Evolutionary conservation across 768 basidiomycete genomes (phyloP).

Genomic region (Lactifluus pinguis): DNA sequence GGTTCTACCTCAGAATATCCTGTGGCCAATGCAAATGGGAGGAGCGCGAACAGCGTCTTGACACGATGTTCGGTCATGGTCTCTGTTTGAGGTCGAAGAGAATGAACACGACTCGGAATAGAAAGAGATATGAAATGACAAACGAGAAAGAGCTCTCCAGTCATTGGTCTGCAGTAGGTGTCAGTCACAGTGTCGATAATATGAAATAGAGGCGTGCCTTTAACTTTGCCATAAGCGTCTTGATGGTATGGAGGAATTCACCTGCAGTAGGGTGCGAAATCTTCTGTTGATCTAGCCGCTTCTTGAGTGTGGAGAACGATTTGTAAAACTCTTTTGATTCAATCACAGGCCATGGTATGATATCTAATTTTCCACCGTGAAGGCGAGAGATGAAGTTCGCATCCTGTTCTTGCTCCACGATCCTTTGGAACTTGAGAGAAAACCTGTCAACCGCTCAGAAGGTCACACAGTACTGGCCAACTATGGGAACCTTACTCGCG

Average conservation of each 20-base stretch:
- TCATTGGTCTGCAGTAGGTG: conserved; percentile 43
- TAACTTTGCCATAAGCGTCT: conserved; percentile 59
- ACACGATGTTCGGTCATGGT: conserved; percentile 41
- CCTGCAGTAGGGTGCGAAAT: conserved; percentile 43
- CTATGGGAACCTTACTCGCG: conserved; percentile 36
- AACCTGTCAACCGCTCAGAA: conserved; percentile 31
- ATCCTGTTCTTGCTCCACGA: conserved; percentile 52
- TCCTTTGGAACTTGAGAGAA: conserved; percentile 46
- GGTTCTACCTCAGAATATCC: conserved; percentile 40
- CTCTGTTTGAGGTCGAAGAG: conserved; percentile 26
- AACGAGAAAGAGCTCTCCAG: conserved; percentile 60
- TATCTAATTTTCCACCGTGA: conserved; percentile 45
- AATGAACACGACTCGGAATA: neutral
- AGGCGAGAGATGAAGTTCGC: conserved; percentile 54
- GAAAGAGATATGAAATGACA: conserved; percentile 19
- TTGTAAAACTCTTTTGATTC: conserved; percentile 52
- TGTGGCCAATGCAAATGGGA: conserved; percentile 39
- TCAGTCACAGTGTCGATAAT: neutral
- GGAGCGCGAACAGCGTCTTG: conserved; percentile 27
- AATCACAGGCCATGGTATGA: conserved; percentile 62
- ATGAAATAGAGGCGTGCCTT: conserved; percentile 32
- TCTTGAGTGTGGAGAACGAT: conserved; percentile 40
- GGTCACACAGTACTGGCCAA: neutral
- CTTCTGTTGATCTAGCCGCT: conserved; percentile 38
- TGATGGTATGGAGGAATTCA: conserved; percentile 47